Conservation (phyloP, 2,329 filamentous ascomycete genomes). For the Aotearoamyces nothofagi region DNA sequence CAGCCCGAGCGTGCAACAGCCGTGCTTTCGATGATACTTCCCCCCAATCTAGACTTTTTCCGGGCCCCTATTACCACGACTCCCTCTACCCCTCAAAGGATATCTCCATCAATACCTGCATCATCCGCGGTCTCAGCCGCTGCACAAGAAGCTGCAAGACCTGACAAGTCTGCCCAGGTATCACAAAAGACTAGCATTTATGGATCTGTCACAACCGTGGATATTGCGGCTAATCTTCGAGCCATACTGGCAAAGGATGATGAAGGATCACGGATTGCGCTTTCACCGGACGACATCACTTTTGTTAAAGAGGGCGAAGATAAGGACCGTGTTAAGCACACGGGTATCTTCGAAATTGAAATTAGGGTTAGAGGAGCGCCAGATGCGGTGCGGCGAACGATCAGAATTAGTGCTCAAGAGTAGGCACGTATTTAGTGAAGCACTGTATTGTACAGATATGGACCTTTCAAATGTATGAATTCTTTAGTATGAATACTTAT, state of each 20-base stretch:
- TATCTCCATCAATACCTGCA: constrained; percentile 14
- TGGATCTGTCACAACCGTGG: constrained; percentile 36
- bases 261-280: constrained; percentile 31
- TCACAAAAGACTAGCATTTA: constrained; percentile 22
- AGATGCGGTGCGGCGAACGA: constrained; percentile 23
- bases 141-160: constrained; percentile 20
- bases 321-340: constrained; percentile 30
- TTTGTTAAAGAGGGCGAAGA: constrained; percentile 25
- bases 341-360: constrained; percentile 35
- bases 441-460: not conserved
- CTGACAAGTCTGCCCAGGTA: constrained; percentile 14
- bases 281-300: constrained; percentile 31
- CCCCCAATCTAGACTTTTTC: constrained; percentile 15
- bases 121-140: constrained; percentile 18
- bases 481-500: too few species aligned
- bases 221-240: constrained; percentile 32
- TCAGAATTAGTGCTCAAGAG: constrained; percentile 25
- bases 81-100: constrained; percentile 23
- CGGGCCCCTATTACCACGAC: constrained; percentile 14
- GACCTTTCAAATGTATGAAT: not conserved
- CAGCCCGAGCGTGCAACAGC: constrained; percentile 10
- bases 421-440: too few species aligned
- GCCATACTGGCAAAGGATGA: constrained; percentile 32
- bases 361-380: constrained; percentile 32
- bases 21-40: constrained; percentile 7